phyloP scores from a whole-genome alignment of 2,329 filamentous ascomycete species.

The Trichoderma atrobrunneum region DNA sequence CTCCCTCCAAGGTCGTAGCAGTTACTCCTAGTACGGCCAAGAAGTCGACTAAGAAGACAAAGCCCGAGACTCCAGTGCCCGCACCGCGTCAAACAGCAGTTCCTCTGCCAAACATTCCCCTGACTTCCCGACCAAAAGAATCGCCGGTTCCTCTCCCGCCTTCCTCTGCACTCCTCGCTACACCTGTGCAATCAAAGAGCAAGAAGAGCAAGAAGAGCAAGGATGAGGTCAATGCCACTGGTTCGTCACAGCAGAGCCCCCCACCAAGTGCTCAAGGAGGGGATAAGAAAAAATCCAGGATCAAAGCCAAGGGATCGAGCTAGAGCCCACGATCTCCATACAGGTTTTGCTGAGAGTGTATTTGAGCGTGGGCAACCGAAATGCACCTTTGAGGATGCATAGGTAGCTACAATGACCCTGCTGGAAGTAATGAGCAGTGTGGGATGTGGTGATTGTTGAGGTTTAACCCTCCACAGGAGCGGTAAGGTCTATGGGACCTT shows the following conservation, averaged over 20 bases:
- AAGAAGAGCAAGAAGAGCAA: conserved; percentile 33
- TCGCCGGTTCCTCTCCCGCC: conserved; percentile 27
- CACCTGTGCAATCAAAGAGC: conserved; percentile 26
- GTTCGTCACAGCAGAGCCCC: conserved; percentile 22
- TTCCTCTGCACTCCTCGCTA: conserved; percentile 5
- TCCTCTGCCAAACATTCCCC: conserved; percentile 37
- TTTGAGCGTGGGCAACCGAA: not conserved
- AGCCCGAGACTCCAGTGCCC: conserved; percentile 30
- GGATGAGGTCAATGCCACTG: conserved; percentile 24
- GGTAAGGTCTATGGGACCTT: not conserved
- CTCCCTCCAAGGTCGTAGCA: conserved; percentile 26
- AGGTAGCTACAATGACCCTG: not conserved
- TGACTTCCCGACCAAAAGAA: conserved; percentile 29
- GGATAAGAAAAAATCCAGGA: conserved; percentile 14
- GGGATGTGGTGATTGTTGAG: not conserved
- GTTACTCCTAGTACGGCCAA: conserved; percentile 23
- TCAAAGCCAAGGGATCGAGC: not conserved
- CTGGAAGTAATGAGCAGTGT: not conserved
- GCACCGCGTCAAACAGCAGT: conserved; percentile 31
- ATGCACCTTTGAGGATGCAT: not conserved
- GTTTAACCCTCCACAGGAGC: not conserved
- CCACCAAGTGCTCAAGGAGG: conserved; percentile 23
- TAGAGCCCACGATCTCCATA: not conserved
- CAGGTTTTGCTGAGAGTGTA: not conserved
- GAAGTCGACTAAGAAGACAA: conserved; percentile 27